These are phyloP conservation scores for Didymella glomerata DNA, from an alignment of 2,329 filamentous ascomycete genomes.

Conservation along the genomic window DNA sequence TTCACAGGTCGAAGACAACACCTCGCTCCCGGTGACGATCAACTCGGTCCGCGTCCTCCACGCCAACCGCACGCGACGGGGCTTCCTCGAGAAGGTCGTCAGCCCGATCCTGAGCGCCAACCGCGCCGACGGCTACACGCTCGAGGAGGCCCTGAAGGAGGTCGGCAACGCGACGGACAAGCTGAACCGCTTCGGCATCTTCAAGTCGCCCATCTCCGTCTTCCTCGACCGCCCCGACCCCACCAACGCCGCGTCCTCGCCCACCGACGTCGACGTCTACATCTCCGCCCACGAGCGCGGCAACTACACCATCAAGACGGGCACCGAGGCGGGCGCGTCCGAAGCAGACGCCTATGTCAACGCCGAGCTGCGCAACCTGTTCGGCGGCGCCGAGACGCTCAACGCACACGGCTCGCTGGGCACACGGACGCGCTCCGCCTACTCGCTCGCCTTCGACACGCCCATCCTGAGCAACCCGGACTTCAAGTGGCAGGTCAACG, in stretches of 20 bases:
- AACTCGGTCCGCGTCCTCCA: conserved; percentile 85
- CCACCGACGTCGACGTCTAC: conserved; percentile 82
- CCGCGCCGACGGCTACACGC: conserved; percentile 73
- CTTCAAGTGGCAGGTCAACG: conserved; percentile 79
- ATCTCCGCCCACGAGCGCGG: conserved; percentile 81
- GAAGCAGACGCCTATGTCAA: conserved; percentile 95
- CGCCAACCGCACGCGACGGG: conserved; percentile 80
- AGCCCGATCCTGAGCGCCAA: conserved; percentile 77
- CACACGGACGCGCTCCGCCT: conserved; percentile 89
- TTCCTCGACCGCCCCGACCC: conserved; percentile 80
- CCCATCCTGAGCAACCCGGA: conserved; percentile 87
- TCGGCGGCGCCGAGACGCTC: conserved; percentile 91
- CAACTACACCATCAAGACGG: conserved; percentile 87
- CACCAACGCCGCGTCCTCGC: conserved; percentile 72
- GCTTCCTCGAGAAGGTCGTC: conserved; percentile 84
- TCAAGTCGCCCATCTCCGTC: conserved; percentile 81
- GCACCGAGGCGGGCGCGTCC: conserved; percentile 90
- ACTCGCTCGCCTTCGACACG: conserved; percentile 84
- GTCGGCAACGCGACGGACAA: conserved; percentile 75
- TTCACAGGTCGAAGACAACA: conserved; percentile 77
- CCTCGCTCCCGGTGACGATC: conserved; percentile 85
- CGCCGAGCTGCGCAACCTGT: conserved; percentile 86
- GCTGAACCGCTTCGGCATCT: conserved; percentile 85
- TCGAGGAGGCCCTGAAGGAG: conserved; percentile 77
- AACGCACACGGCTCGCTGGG: conserved; percentile 87